Percentiles rank a stretch among this genome's conserved stretches.
phyloP scores from a whole-genome alignment of 1,139 yeast species.

The Zygosaccharomyces pseudobailii region DNA sequence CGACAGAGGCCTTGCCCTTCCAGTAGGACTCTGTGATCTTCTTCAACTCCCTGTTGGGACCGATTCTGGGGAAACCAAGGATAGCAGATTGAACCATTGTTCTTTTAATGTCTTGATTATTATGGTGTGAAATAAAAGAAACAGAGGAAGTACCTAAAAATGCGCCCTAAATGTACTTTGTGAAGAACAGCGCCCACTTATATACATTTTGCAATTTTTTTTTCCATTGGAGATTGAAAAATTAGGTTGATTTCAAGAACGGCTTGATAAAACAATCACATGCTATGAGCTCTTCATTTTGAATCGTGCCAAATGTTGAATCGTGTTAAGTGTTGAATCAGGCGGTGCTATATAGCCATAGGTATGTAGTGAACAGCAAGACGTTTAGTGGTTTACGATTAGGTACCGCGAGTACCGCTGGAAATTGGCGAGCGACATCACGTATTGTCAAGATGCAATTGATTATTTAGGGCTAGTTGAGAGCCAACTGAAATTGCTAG shows the following conservation, averaged over 20 bases:
- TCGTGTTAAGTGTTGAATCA: neutral
- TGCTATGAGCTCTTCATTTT: neutral
- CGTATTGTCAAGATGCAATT: neutral
- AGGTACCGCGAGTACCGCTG: no score
- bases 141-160: neutral
- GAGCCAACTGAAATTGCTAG: neutral
- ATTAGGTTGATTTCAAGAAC: neutral
- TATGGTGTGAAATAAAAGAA: neutral
- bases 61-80: conserved; percentile 99
- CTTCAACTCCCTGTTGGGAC: conserved; percentile 98
- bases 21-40: conserved; percentile 99
- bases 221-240: neutral
- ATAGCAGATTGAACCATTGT: conserved; percentile 93
- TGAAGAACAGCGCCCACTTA: neutral
- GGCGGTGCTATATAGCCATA: neutral
- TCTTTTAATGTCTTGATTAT: conserved; percentile 1
- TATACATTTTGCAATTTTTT: neutral
- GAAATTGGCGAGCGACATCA: no score
- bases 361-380: neutral
- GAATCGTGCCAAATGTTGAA: neutral
- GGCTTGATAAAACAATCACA: neutral
- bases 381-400: no score
- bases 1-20: conserved; percentile 86
- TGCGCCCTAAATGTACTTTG: neutral
- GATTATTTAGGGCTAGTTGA: neutral